A percentile compares a stretch with the other conserved stretches of the same genome.
Conservation (phyloP, 2,329 filamentous ascomycete genomes). For the Golovinomyces cichoracearum region DNA sequence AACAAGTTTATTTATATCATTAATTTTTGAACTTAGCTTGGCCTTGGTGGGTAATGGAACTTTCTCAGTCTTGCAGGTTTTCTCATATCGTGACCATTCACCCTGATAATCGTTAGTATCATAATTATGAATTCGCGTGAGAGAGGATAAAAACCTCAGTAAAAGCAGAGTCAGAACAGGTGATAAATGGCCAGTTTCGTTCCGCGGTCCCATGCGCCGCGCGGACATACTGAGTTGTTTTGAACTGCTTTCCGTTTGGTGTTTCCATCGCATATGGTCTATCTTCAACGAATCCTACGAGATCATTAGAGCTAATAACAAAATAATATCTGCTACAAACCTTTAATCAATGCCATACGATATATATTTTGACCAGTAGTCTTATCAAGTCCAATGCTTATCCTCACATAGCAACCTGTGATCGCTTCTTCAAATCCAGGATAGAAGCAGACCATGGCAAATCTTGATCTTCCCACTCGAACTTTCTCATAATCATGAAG, state of each 20-base stretch:
- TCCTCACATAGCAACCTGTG: conserved; percentile 58
- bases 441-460: conserved; percentile 78
- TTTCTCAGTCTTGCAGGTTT: conserved; percentile 44
- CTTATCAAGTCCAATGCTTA: conserved; percentile 55
- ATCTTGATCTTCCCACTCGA: conserved; percentile 60
- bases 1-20: conserved; percentile 55
- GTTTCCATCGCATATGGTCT: conserved; percentile 62
- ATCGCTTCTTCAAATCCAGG: conserved; percentile 67
- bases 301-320: conserved; percentile 10
- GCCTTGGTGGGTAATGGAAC: conserved; percentile 49
- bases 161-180: conserved; percentile 62
- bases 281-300: conserved; percentile 45
- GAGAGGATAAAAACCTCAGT: conserved; percentile 37
- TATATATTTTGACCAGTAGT: conserved; percentile 53
- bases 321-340: conserved; percentile 20
- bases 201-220: conserved; percentile 62
- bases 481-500: conserved; percentile 65
- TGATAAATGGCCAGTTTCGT: conserved; percentile 70
- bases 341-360: conserved; percentile 68
- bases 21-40: conserved; percentile 42
- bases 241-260: conserved; percentile 46
- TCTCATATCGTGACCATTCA: conserved; percentile 61
- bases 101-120: conserved; percentile 20
- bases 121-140: background rate
- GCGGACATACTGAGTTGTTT: conserved; percentile 63